phyloP scores from a whole-genome alignment of 1,139 yeast genomes.

The Schizosaccharomyces versatilis region DNA sequence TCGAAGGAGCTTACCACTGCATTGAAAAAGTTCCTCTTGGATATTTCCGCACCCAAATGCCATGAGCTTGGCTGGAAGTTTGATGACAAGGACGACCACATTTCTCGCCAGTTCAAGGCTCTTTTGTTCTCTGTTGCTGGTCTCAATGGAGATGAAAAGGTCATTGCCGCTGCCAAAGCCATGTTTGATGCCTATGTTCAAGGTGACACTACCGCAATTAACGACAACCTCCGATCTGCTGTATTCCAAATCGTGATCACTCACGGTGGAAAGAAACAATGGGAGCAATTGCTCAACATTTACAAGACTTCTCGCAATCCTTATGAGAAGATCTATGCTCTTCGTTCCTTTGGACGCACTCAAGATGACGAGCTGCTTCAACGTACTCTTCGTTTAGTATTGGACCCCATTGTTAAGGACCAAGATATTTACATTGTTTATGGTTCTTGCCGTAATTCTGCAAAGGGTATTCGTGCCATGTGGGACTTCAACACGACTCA shows the following conservation, averaged over 20 bases:
- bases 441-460: neutral
- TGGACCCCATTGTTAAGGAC: slow-evolving; percentile 1
- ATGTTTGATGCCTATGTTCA: slow-evolving; percentile 24
- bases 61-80: slow-evolving; percentile 22
- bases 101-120: slow-evolving; percentile 31
- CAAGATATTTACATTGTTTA: slow-evolving; percentile 1
- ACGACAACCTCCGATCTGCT: slow-evolving; percentile 35
- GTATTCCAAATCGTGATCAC: slow-evolving; percentile 33
- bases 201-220: slow-evolving; percentile 23
- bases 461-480: neutral
- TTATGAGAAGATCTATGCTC: neutral
- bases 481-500: neutral
- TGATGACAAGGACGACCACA: slow-evolving; percentile 24
- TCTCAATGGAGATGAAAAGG: slow-evolving; percentile 26
- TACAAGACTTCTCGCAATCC: neutral
- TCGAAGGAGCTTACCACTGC: slow-evolving; percentile 20
- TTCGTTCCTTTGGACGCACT: neutral
- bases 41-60: slow-evolving; percentile 26
- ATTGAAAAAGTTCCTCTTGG: slow-evolving; percentile 21
- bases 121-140: slow-evolving; percentile 34
- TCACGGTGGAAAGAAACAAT: slow-evolving; percentile 17
- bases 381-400: neutral
- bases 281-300: neutral
- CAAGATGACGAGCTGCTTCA: neutral
- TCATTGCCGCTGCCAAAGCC: slow-evolving; percentile 26